phyloP scores from a whole-genome alignment of 2,329 filamentous ascomycete species.

The Paramyrothecium sp. region DNA sequence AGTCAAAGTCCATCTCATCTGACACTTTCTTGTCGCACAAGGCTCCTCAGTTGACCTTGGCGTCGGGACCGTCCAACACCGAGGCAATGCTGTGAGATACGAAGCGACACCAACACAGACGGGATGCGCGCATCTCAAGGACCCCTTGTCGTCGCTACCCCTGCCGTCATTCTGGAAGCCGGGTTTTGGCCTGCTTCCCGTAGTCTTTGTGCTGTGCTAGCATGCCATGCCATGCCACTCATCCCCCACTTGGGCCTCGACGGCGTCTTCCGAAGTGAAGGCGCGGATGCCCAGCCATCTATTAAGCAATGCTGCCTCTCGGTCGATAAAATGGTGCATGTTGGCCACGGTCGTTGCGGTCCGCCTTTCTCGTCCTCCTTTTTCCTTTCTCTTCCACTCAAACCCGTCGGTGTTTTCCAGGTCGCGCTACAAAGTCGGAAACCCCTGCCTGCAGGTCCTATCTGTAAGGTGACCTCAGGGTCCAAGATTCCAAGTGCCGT shows the following conservation, averaged over 20 bases:
- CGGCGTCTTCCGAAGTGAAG: not conserved
- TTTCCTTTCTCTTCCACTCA: not conserved
- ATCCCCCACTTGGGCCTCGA: not conserved
- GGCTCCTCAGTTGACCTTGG: too few relatives aligned
- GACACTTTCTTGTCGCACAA: too few relatives aligned
- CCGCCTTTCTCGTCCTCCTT: not conserved
- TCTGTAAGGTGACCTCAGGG: not conserved
- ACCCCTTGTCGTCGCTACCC: too few relatives aligned
- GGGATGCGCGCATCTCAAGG: too few relatives aligned
- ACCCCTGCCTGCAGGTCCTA: not conserved
- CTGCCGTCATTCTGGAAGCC: not conserved
- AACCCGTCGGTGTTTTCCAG: not conserved
- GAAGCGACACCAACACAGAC: too few relatives aligned
- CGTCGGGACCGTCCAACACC: too few relatives aligned
- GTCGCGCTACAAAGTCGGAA: not conserved
- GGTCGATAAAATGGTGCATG: not conserved
- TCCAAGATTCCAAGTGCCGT: not conserved
- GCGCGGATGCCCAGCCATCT: not conserved
- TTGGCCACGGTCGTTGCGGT: not conserved
- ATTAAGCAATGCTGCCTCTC: not conserved
- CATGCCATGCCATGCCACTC: not conserved
- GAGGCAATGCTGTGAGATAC: too few relatives aligned
- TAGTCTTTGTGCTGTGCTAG: too few relatives aligned
- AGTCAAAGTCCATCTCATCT: too few relatives aligned
- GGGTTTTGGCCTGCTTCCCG: not conserved